Evolutionary conservation across 768 basidiomycete genomes (phyloP), one percentile per base, ranked within the genome.

Genomic region (Amanita rubescens): DNA sequence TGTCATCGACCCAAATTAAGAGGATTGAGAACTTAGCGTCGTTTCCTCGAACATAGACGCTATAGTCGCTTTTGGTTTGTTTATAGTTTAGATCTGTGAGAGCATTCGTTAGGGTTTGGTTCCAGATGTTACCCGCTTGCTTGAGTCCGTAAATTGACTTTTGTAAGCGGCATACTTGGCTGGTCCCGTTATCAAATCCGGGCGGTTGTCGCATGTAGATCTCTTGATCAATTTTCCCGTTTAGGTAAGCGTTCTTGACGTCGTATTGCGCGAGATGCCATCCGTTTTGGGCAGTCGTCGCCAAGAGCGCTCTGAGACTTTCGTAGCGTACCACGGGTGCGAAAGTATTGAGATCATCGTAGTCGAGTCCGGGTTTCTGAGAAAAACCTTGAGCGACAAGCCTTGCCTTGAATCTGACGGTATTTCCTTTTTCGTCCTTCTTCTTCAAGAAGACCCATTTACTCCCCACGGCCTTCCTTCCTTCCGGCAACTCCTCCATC

Each of bases 381-480:
- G 62, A 55, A 57, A 63, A 71, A 5, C 73, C 71, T 52, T 69
- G 60, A 3, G 71, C 69, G 9, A 71, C 70, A 7, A 73, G 58
- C 27, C 68, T 43, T 6, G 63, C 71, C 52, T 74, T 73, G 57
- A 67, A 64, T 5, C 60, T 43, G 1, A 51, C 50, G 34, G 70
- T 46, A 0, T 52, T 56, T n/a, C 73, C 70, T 3, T 58, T n/a
- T 3, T 56, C 56, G 49, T 72, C 63, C 19, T 48, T 43, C 52
- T 75, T 75, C 20, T 54, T 44, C 24, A 49, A 53, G 55, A 67
- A 72, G 10, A 67, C 59, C 64, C 64, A 66, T 53, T 61, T 62
- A 5, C 55, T 59, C 0, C 50, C 56, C 0, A 69, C 42, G 0
- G 58, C 47, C 1, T 61, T 62, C 5, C 50, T 1, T 5, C 53